A percentile compares a stretch with the other conserved stretches of the same genome.
These are phyloP conservation scores for Dryas drummondii DNA, from an alignment of 306 rosid species.

Conservation along the genomic window DNA sequence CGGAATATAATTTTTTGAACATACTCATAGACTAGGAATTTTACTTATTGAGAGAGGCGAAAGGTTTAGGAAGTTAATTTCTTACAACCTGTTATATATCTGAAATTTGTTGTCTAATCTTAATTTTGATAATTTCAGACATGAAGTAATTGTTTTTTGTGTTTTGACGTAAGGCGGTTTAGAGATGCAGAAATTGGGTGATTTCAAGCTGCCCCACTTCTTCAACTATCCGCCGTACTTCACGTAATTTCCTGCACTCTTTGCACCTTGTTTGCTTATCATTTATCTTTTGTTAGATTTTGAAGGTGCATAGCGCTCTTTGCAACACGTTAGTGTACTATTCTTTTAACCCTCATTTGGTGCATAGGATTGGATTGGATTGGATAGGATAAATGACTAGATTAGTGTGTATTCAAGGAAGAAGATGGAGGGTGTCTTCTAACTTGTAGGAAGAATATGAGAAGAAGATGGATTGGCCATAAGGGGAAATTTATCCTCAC, in stretches of 20 bases:
- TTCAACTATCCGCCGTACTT: conserved; percentile 95
- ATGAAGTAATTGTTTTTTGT: background rate
- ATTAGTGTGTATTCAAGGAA: too few relatives aligned
- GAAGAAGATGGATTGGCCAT: too few relatives aligned
- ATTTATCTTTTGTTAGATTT: background rate
- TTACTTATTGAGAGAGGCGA: too few relatives aligned
- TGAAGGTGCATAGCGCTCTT: too few relatives aligned
- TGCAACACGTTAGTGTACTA: background rate
- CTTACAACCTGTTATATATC: background rate
- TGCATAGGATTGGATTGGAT: too few relatives aligned
- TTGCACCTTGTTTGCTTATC: background rate
- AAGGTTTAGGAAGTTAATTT: too few relatives aligned
- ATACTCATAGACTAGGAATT: too few relatives aligned
- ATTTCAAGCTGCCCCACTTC: conserved; percentile 87
- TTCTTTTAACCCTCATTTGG: background rate
- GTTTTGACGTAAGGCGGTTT: background rate
- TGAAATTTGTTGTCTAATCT: background rate
- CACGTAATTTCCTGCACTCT: conserved; percentile 52
- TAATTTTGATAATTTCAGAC: background rate
- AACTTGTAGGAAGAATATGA: too few relatives aligned
- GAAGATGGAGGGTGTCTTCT: too few relatives aligned
- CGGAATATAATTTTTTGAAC: too few relatives aligned
- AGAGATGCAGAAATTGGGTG: conserved; percentile 88
- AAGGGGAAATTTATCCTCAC: too few relatives aligned
- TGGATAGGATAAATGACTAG: too few relatives aligned